phyloP scores from a whole-genome alignment of 208 protist species.

The Wallacemonas collosoma region DNA sequence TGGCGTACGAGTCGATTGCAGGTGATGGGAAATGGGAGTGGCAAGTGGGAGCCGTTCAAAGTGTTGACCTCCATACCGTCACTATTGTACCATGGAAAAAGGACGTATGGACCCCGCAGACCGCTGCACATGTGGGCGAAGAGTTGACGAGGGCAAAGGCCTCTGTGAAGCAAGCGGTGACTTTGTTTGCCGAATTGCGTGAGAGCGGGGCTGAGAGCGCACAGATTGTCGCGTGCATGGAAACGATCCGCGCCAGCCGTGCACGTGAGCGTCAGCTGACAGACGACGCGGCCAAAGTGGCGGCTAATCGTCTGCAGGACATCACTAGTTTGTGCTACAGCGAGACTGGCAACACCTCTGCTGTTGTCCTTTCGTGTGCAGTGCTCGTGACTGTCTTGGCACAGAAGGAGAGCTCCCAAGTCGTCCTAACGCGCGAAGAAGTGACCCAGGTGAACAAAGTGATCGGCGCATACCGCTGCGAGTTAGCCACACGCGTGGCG shows the following conservation, averaged over 20 bases:
- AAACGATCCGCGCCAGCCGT: not conserved
- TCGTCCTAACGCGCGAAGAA: constrained; percentile 6
- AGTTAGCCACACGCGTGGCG: not conserved
- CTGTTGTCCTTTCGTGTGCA: not conserved
- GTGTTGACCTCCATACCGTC: not conserved
- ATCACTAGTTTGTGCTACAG: constrained; percentile 2
- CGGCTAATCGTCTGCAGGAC: not conserved
- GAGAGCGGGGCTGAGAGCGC: not conserved
- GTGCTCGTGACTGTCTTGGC: not conserved
- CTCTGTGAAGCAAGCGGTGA: not conserved
- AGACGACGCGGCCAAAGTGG: not conserved
- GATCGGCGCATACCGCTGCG: not conserved
- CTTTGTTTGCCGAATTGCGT: not conserved
- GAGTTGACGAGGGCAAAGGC: not conserved
- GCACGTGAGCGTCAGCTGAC: not conserved
- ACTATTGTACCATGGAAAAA: not conserved
- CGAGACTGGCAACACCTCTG: not conserved
- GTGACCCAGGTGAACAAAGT: not conserved
- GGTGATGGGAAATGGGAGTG: not conserved
- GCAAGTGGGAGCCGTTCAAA: not conserved
- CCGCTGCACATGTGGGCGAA: not conserved
- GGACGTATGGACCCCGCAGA: not conserved
- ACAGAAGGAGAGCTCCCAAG: not conserved
- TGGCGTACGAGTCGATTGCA: not conserved
- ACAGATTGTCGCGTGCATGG: not conserved